Evolutionary conservation across 1,139 yeast species (phyloP).

Genomic region (Magnusiomyces sp.): DNA sequence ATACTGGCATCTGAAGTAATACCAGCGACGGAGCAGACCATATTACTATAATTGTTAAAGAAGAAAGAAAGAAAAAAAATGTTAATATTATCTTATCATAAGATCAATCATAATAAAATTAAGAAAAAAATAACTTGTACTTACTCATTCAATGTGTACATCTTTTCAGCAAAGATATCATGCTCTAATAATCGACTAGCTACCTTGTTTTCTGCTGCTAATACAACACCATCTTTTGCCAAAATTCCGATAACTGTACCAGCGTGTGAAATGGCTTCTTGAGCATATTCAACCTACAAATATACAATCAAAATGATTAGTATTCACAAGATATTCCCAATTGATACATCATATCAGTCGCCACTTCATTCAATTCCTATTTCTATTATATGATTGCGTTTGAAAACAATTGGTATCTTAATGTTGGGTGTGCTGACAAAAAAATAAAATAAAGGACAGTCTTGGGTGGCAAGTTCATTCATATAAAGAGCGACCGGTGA

Average conservation of each 20-base stretch:
- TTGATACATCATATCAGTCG: too few species aligned
- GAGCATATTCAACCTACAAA: constrained; percentile 75
- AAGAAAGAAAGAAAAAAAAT: neutral
- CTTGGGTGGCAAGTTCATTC: too few species aligned
- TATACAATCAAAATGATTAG: neutral
- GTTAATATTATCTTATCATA: neutral
- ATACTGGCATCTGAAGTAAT: constrained; percentile 96
- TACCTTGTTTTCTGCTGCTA: constrained; percentile 94
- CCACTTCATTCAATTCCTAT: too few species aligned
- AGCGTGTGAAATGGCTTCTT: constrained; percentile 95
- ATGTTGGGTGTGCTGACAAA: too few species aligned
- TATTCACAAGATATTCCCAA: too few species aligned
- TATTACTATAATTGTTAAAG: constrained; percentile 37
- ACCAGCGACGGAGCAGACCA: constrained; percentile 95
- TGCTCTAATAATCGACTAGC: constrained; percentile 88
- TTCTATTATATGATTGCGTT: too few species aligned
- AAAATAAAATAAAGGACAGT: neutral
- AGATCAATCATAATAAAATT: neutral
- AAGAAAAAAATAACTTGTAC: too few species aligned
- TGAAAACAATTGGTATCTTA: too few species aligned
- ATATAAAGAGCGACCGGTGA: too few species aligned
- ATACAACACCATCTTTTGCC: constrained; percentile 85
- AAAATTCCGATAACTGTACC: constrained; percentile 96
- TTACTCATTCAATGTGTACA: constrained; percentile 65
- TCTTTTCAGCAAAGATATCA: constrained; percentile 87